Conservation (phyloP, 108 stramenopile genomes). For the Skeletonema costatum region DNA sequence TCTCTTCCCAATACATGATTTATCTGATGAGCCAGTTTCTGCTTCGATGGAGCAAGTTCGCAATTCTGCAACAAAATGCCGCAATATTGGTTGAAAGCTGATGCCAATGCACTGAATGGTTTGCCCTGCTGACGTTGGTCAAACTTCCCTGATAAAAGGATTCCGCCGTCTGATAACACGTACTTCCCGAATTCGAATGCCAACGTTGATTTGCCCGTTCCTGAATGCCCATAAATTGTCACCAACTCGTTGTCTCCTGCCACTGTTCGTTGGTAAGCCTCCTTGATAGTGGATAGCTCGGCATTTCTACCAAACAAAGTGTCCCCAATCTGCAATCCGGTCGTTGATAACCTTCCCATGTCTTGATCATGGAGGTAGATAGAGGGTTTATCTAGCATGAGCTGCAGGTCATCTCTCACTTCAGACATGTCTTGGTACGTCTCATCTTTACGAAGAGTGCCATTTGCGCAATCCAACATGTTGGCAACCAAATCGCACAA, state of each 20-base stretch:
- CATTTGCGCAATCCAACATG: conserved; percentile 13
- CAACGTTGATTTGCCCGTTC: conserved; percentile 6
- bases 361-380: conserved; percentile 13
- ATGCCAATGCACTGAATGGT: conserved; percentile 6
- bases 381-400: conserved; percentile 21
- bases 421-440: conserved; percentile 13
- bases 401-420: conserved; percentile 7
- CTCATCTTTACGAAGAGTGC: conserved; percentile 2
- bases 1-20: conserved; percentile 1
- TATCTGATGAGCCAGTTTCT: background rate
- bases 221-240: conserved; percentile 17
- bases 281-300: conserved; percentile 1
- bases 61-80: background rate
- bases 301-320: background rate
- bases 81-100: conserved; percentile 8
- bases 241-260: conserved; percentile 11
- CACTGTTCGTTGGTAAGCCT: background rate
- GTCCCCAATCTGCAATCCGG: conserved; percentile 8
- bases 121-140: conserved; percentile 18
- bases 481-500: conserved; percentile 20
- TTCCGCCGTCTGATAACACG: background rate
- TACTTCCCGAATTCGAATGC: background rate
- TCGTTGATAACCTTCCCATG: background rate
- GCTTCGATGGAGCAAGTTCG: background rate
- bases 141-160: conserved; percentile 24